These are phyloP conservation scores for Crepidotus sp. DNA, from an alignment of 1,284 basidiomycete species.

Conservation along the genomic window DNA sequence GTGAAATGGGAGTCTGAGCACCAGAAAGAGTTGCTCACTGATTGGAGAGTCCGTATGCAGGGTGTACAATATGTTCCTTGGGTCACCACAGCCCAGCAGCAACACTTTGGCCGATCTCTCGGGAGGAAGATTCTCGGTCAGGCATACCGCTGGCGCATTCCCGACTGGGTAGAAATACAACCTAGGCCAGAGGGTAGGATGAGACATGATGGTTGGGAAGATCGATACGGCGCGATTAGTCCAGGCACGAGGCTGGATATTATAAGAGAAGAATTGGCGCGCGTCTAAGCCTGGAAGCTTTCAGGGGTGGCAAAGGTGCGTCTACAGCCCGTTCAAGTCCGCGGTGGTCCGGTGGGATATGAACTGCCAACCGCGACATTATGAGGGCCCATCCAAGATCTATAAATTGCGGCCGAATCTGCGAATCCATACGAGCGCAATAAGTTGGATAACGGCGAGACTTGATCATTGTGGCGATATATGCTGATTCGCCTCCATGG, in stretches of 20 bases:
- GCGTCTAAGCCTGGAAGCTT: not conserved
- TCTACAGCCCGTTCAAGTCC: too few relatives aligned
- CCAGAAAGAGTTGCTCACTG: conserved; percentile 19
- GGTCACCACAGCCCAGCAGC: conserved; percentile 51
- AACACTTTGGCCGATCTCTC: conserved; percentile 39
- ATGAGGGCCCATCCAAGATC: too few relatives aligned
- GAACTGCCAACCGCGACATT: too few relatives aligned
- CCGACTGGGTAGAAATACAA: conserved; percentile 48
- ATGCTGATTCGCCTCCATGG: too few relatives aligned
- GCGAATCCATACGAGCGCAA: too few relatives aligned
- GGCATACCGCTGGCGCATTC: conserved; percentile 43
- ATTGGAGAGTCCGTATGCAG: conserved; percentile 22
- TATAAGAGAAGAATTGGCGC: not conserved
- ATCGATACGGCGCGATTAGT: not conserved
- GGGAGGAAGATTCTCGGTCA: conserved; percentile 40
- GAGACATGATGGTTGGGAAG: conserved; percentile 7
- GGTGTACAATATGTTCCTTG: conserved; percentile 47
- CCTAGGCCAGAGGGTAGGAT: conserved; percentile 9
- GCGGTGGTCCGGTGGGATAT: too few relatives aligned
- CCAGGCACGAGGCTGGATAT: not conserved
- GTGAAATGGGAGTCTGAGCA: not conserved
- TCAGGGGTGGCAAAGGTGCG: too few relatives aligned
- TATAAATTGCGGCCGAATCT: too few relatives aligned
- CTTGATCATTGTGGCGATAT: too few relatives aligned
- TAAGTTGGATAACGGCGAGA: too few relatives aligned